Evolutionary conservation across 2,329 filamentous ascomycete species (phyloP).

Genomic region (Periconia sp.): DNA sequence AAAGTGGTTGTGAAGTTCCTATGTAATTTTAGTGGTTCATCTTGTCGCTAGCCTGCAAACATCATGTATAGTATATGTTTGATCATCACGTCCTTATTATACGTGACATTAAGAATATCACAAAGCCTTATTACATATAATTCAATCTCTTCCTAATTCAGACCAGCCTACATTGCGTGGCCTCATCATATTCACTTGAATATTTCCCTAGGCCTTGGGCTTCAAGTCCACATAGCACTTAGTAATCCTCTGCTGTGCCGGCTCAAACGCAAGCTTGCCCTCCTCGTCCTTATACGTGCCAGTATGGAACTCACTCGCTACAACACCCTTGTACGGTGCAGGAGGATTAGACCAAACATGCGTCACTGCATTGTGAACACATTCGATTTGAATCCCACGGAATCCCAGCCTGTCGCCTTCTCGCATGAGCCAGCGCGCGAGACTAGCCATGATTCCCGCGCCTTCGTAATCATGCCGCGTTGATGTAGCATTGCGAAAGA

Average conservation of each 20-base stretch:
- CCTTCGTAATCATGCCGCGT: conserved; percentile 46
- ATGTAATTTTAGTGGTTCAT: too few species aligned
- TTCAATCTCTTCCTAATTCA: too few species aligned
- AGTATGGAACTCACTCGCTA: conserved; percentile 31
- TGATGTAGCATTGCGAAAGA: conserved; percentile 46
- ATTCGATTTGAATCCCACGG: conserved; percentile 45
- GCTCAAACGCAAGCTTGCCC: conserved; percentile 29
- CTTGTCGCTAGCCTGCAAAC: too few species aligned
- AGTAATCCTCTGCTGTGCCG: conserved; percentile 26
- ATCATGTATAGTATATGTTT: too few species aligned
- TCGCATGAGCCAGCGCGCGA: conserved; percentile 46
- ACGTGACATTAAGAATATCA: too few species aligned
- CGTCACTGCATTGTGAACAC: conserved; percentile 35
- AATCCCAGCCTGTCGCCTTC: conserved; percentile 42
- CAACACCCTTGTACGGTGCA: conserved; percentile 26
- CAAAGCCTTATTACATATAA: too few species aligned
- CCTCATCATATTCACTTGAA: too few species aligned
- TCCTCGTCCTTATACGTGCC: conserved; percentile 28
- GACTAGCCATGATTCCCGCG: conserved; percentile 38
- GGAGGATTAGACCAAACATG: conserved; percentile 36
- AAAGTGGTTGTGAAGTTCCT: too few species aligned
- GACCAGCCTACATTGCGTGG: too few species aligned
- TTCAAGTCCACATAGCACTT: conserved; percentile 38
- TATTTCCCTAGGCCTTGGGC: conserved; percentile 9
- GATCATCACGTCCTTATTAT: too few species aligned